phyloP scores from a whole-genome alignment of 2,329 filamentous ascomycete genomes.

The Fusarium haematococcum region DNA sequence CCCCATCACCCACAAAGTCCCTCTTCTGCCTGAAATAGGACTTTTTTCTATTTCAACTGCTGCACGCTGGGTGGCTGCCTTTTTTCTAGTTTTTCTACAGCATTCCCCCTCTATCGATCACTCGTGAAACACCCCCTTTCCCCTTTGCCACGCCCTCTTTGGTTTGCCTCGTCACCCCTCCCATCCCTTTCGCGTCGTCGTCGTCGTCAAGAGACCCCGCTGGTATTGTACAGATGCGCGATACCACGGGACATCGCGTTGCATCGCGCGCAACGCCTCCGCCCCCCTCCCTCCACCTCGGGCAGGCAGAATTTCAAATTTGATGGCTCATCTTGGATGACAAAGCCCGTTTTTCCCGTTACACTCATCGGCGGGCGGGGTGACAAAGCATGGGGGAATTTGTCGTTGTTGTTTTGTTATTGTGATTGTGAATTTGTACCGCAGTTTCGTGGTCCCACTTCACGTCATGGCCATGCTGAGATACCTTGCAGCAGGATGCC shows the following conservation, averaged over 20 bases:
- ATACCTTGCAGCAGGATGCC: neutral
- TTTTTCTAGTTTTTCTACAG: slow-evolving; percentile 26
- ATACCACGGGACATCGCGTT: slow-evolving; percentile 37
- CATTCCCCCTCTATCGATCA: slow-evolving; percentile 18
- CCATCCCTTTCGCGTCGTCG: slow-evolving; percentile 15
- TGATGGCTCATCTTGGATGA: slow-evolving; percentile 18
- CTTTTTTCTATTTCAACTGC: slow-evolving; percentile 9
- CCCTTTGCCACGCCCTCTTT: slow-evolving; percentile 17
- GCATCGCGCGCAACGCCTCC: slow-evolving; percentile 16
- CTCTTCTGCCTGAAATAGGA: slow-evolving; percentile 38
- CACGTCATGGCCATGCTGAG: slow-evolving; percentile 16
- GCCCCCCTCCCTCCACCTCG: neutral
- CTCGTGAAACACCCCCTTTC: neutral
- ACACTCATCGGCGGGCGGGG: neutral
- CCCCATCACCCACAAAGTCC: slow-evolving; percentile 26
- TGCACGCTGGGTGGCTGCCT: slow-evolving; percentile 2
- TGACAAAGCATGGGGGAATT: slow-evolving; percentile 14
- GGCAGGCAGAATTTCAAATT: neutral
- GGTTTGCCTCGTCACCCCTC: slow-evolving; percentile 30
- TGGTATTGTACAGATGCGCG: slow-evolving; percentile 22
- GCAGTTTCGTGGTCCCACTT: slow-evolving; percentile 26
- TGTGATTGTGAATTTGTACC: slow-evolving; percentile 9
- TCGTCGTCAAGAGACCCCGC: slow-evolving; percentile 17
- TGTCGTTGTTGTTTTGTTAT: neutral
- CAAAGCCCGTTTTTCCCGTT: slow-evolving; percentile 17